Evolutionary conservation across 441 rosid species (phyloP).

Genomic region (Aleurites moluccanus): DNA sequence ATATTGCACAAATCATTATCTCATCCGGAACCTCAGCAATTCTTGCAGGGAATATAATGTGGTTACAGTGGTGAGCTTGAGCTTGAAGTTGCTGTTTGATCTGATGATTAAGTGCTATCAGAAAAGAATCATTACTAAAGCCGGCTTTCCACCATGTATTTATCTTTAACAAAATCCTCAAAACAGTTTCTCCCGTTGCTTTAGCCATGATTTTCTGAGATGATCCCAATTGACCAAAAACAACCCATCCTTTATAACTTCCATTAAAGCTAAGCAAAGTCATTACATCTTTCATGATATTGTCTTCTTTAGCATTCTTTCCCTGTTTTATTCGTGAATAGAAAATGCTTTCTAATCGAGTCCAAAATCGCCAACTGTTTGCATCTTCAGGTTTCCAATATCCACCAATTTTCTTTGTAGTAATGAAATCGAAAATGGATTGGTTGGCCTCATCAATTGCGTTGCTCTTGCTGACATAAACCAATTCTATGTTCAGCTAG

Average conservation of each 20-base stretch:
- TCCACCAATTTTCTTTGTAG: neutral
- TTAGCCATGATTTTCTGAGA: neutral
- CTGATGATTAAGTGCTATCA: neutral
- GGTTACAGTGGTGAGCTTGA: slow-evolving; percentile 6
- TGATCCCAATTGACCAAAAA: neutral
- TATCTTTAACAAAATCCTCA: neutral
- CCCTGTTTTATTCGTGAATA: neutral
- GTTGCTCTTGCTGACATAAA: slow-evolving; percentile 3
- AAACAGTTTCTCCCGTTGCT: neutral
- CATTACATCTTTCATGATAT: slow-evolving; percentile 8
- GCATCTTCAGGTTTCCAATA: neutral
- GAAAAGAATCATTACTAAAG: neutral
- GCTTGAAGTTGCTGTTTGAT: neutral
- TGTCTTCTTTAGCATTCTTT: neutral
- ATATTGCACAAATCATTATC: neutral
- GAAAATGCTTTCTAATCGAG: neutral
- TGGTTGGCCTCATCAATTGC: neutral
- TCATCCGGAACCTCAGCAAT: neutral
- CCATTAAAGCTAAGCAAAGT: slow-evolving; percentile 6
- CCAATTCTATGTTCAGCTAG: neutral
- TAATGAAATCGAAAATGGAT: neutral
- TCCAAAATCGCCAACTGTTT: slow-evolving; percentile 2
- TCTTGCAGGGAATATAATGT: neutral
- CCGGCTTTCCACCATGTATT: neutral
- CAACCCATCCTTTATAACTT: neutral